Evolutionary conservation across 2,329 filamentous ascomycete genomes (phyloP).

Genomic region (Diaporthe sp.): DNA sequence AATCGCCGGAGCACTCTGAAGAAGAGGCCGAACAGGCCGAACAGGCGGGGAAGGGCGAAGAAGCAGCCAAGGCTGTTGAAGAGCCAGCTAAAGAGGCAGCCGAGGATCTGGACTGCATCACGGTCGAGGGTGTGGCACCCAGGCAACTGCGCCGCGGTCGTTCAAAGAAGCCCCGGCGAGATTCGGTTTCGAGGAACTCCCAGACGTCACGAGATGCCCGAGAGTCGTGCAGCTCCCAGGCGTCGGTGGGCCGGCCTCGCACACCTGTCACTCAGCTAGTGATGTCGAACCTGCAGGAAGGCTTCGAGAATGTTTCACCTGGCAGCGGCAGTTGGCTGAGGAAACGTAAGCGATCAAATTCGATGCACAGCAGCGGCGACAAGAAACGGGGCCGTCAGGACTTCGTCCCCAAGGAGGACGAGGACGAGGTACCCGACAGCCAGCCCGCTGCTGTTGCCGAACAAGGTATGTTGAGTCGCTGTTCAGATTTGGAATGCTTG

Average conservation of each 20-base stretch:
- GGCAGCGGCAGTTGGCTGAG: constrained; percentile 39
- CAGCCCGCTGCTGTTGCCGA: constrained; percentile 38
- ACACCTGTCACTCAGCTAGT: constrained; percentile 38
- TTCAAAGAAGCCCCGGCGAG: constrained; percentile 19
- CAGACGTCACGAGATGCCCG: neutral
- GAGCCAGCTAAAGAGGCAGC: neutral
- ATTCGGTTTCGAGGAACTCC: constrained; percentile 6
- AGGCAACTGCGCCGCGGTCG: constrained; percentile 31
- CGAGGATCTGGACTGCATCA: constrained; percentile 22
- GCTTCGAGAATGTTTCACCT: constrained; percentile 37
- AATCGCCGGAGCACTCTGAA: constrained; percentile 28
- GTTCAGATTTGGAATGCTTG: neutral
- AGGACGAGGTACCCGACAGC: constrained; percentile 44
- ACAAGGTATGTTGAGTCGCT: constrained; percentile 1
- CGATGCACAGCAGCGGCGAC: constrained; percentile 43
- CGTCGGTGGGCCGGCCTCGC: constrained; percentile 42
- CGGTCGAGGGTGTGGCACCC: constrained; percentile 25
- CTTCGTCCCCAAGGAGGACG: constrained; percentile 15
- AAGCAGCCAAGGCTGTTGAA: neutral
- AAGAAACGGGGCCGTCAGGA: constrained; percentile 48
- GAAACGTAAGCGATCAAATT: constrained; percentile 49
- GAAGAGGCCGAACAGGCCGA: neutral
- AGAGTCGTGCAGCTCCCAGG: constrained; percentile 6
- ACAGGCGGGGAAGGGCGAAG: neutral
- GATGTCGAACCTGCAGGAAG: constrained; percentile 43